Percentiles rank a stretch among this genome's conserved stretches.
These are phyloP conservation scores for Monosporascus ibericus DNA, from an alignment of 2,329 filamentous ascomycete genomes.

Conservation along the genomic window DNA sequence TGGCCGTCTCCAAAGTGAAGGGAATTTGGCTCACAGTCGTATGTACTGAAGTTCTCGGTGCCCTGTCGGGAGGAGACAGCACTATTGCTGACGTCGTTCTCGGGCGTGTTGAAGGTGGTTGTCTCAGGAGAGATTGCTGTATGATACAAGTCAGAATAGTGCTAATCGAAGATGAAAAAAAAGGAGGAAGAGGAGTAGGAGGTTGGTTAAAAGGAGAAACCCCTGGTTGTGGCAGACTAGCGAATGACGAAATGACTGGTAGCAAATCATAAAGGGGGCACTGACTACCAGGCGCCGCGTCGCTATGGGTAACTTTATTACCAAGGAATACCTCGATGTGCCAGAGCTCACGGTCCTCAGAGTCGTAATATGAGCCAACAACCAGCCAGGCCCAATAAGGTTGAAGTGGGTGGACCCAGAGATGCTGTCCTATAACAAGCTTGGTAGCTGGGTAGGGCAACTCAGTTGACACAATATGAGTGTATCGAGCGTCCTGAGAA, in stretches of 20 bases:
- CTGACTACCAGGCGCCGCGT: constrained; percentile 1
- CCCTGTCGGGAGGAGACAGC: no score
- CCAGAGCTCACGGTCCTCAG: constrained; percentile 34
- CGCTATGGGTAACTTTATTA: constrained; percentile 6
- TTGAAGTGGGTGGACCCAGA: constrained; percentile 25
- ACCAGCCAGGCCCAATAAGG: constrained; percentile 41
- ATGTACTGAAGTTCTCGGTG: no score
- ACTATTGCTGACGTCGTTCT: no score
- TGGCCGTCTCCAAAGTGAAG: no score
- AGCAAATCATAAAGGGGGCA: constrained; percentile 1
- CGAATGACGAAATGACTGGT: constrained; percentile 1
- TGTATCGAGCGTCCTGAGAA: constrained; percentile 8
- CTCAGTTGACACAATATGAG: constrained; percentile 4
- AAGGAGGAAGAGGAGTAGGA: not conserved
- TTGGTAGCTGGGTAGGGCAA: constrained; percentile 41
- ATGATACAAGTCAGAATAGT: not conserved
- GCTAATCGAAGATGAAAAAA: not conserved
- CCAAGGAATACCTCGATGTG: constrained; percentile 38
- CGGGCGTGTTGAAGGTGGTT: no score
- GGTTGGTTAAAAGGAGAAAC: not conserved
- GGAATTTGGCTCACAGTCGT: not conserved
- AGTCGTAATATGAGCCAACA: constrained; percentile 42
- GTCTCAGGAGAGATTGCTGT: not conserved
- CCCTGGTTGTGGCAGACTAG: not conserved
- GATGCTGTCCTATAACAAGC: constrained; percentile 38